Evolutionary conservation across 2,329 filamentous ascomycete species (phyloP).

Genomic region (Moelleriella libera): DNA sequence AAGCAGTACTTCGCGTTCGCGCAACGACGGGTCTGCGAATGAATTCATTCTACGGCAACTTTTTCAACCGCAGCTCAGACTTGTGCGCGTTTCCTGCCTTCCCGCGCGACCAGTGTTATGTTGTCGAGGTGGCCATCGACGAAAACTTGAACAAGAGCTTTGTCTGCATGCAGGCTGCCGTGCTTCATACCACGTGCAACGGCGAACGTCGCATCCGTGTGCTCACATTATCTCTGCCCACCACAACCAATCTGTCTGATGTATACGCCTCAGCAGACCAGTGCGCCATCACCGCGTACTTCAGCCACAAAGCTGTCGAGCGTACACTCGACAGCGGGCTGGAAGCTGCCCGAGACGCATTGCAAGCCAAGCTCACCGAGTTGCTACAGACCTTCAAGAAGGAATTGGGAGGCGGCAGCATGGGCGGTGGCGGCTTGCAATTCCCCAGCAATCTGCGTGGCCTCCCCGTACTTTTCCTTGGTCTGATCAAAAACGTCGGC

Average conservation of each 20-base stretch:
- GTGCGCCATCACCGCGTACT: conserved; percentile 83
- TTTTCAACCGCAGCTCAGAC: conserved; percentile 97
- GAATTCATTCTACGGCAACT: conserved; percentile 98
- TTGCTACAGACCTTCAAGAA: conserved; percentile 92
- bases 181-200: conserved; percentile 95
- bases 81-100: conserved; percentile 97
- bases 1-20: conserved; percentile 88
- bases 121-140: conserved; percentile 96
- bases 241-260: conserved; percentile 79
- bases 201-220: conserved; percentile 92
- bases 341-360: conserved; percentile 77
- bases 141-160: conserved; percentile 85
- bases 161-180: conserved; percentile 84
- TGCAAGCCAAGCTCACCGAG: conserved; percentile 86
- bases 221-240: conserved; percentile 83
- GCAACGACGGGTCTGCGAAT: conserved; percentile 90
- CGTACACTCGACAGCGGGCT: conserved; percentile 71
- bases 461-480: conserved; percentile 80
- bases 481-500: conserved; percentile 90
- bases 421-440: conserved; percentile 86
- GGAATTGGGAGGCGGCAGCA: conserved; percentile 88
- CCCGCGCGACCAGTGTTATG: conserved; percentile 91
- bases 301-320: conserved; percentile 95
- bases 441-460: conserved; percentile 87
- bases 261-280: conserved; percentile 93